Base-by-base conservation (phyloP, 73 alveolate species). In the Paramecium sexaurelia region DNA sequence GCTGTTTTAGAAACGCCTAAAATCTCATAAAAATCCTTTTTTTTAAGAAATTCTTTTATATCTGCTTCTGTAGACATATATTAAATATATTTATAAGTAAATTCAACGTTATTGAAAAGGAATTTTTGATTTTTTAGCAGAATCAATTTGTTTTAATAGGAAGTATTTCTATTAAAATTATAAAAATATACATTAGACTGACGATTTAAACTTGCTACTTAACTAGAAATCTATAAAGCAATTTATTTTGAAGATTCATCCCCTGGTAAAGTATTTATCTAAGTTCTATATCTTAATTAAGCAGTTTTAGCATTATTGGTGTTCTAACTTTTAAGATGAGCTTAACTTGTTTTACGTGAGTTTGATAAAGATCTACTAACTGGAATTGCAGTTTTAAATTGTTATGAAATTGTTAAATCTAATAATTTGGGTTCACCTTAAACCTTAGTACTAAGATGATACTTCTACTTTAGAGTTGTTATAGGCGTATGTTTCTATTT, bases 1-100 rank as follows among this genome's bases (percentile, higher is more conserved):
- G 99, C 98, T 55, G 85, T 85, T 36, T 93, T 94, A 20, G 95
- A 83, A 32, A 97, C 86, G 7, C 99, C 99, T 86, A 97, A 93
- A 36, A 92, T 89, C 39, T 96, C 94, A 75, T 96, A 97, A 85
- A 93, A 96, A 89, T 97, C 97, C 68, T 93, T 92, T 29, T 68
- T 85, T 41, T 84, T 43, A 32, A 92, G 93, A 47, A 92, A 61
- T 85, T 75, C 40, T 88, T 69, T 67, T 33, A 88, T 88, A 8
- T 88, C 94, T 69, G 69, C 89, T 20, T 86, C 93, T 27, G 93
- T 86, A 15, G 93, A 73, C 87, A 73, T 73, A 61, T 61, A 61
- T 61, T 61, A 29, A 61, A 61, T 61, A 61, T 29, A 61, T 61
- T 29, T 61, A 29, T 61, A 3, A 61, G 83, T 61, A 61, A 4